Evolutionary conservation across 148 eudicot species (phyloP).

Genomic region (Chenopodium quinoa): DNA sequence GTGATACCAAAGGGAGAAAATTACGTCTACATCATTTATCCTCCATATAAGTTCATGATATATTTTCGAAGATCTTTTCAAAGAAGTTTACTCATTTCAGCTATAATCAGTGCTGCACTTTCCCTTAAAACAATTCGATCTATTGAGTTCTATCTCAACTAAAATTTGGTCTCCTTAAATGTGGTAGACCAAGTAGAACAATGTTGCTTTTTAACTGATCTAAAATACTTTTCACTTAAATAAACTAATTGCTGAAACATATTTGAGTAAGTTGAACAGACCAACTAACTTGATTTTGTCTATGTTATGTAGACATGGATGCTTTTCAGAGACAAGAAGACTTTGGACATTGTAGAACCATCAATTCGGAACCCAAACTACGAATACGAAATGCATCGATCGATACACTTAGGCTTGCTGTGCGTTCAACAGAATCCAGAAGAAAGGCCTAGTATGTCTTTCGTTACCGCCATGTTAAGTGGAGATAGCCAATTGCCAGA

Average conservation of each 20-base stretch:
- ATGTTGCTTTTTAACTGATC: background rate
- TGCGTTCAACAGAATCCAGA: slow-evolving; percentile 34
- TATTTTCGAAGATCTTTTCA: too few relatives aligned
- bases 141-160: too few relatives aligned
- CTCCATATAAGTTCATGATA: too few relatives aligned
- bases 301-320: slow-evolving; percentile 18
- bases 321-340: background rate
- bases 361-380: background rate
- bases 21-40: too few relatives aligned
- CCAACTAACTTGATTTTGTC: background rate
- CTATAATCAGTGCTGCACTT: background rate
- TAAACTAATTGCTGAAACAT: background rate
- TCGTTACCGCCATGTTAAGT: slow-evolving; percentile 24
- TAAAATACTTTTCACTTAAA: too few relatives aligned
- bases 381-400: slow-evolving; percentile 1
- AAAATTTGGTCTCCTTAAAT: too few relatives aligned
- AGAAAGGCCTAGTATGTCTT: slow-evolving; percentile 24
- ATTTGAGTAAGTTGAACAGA: background rate
- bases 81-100: background rate
- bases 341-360: slow-evolving; percentile 13
- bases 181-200: too few relatives aligned
- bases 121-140: too few relatives aligned
- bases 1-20: too few relatives aligned
- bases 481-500: slow-evolving; percentile 14
- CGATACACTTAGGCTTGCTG: slow-evolving; percentile 18